phyloP scores from a whole-genome alignment of 2,329 filamentous ascomycete species.

The Colletotrichum caudatum region DNA sequence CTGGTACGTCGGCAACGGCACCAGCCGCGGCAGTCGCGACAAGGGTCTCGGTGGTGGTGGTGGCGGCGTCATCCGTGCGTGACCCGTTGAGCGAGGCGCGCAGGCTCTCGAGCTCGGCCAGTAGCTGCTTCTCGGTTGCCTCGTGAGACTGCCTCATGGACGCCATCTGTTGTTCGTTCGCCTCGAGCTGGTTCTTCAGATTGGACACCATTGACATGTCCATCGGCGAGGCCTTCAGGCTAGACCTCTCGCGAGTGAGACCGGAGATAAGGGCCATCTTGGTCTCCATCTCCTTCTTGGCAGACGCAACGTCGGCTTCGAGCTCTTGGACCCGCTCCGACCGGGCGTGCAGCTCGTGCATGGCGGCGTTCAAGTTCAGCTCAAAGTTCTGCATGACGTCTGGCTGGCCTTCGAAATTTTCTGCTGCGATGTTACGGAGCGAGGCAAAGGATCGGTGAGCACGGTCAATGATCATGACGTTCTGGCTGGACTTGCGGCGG shows the following conservation, averaged over 20 bases:
- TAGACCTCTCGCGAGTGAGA: conserved; percentile 90
- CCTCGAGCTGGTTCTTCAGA: conserved; percentile 87
- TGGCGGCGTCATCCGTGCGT: conserved; percentile 3
- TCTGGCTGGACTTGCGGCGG: conserved; percentile 92
- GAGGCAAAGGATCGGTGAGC: conserved; percentile 92
- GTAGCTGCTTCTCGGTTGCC: conserved; percentile 80
- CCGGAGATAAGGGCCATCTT: conserved; percentile 98
- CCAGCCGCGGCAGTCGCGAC: conserved; percentile 33
- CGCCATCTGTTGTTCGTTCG: conserved; percentile 84
- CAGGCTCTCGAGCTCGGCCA: conserved; percentile 77
- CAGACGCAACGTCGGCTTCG: conserved; percentile 83
- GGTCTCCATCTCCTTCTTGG: conserved; percentile 95
- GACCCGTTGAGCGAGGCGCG: conserved; percentile 61
- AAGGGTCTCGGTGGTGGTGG: conserved; percentile 20
- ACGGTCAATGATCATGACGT: conserved; percentile 86
- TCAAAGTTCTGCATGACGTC: conserved; percentile 95
- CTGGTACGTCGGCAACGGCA: conserved; percentile 34
- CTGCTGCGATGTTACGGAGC: conserved; percentile 86
- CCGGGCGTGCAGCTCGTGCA: conserved; percentile 89
- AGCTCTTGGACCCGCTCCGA: conserved; percentile 92
- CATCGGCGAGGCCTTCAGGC: conserved; percentile 84
- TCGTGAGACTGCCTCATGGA: conserved; percentile 79
- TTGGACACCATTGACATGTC: conserved; percentile 92
- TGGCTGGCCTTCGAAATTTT: conserved; percentile 84
- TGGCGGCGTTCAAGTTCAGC: conserved; percentile 87